Evolutionary conservation across 2,329 filamentous ascomycete species (phyloP).

Genomic region (Xylaria hypoxylon): DNA sequence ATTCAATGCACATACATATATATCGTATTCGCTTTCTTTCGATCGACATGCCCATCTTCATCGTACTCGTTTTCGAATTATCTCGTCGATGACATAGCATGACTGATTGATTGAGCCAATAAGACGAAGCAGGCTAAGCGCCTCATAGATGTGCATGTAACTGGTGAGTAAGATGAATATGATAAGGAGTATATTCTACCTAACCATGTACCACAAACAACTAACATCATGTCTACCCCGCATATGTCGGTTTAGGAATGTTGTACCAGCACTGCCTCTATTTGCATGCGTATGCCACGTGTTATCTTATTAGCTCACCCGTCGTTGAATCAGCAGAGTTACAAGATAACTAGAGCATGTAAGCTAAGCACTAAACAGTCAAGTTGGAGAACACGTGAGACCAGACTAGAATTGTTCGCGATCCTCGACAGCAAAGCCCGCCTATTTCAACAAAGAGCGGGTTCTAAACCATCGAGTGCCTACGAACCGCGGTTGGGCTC

Average conservation of each 20-base stretch:
- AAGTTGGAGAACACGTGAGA: background rate
- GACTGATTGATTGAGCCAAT: background rate
- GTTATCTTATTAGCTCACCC: background rate
- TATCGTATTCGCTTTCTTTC: constrained; percentile 20
- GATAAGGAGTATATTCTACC: background rate
- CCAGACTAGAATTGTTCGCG: constrained; percentile 48
- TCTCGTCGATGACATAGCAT: background rate
- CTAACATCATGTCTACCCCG: constrained; percentile 3
- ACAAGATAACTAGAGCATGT: too few relatives aligned
- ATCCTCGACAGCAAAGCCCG: constrained; percentile 49
- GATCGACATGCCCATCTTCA: background rate
- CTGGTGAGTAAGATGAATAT: background rate
- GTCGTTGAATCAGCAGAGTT: background rate
- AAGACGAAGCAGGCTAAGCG: background rate
- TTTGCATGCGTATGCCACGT: background rate
- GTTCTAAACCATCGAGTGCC: constrained; percentile 47
- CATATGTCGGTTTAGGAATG: background rate
- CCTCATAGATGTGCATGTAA: background rate
- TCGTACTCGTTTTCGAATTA: constrained; percentile 29
- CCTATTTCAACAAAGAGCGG: constrained; percentile 34
- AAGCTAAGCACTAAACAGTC: constrained; percentile 4
- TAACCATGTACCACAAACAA: background rate
- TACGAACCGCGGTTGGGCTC: constrained; percentile 48
- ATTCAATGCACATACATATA: constrained; percentile 17
- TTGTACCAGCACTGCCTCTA: background rate